These are phyloP conservation scores for Lactarius sanguifluus DNA, from an alignment of 768 basidiomycete species.

Conservation along the genomic window DNA sequence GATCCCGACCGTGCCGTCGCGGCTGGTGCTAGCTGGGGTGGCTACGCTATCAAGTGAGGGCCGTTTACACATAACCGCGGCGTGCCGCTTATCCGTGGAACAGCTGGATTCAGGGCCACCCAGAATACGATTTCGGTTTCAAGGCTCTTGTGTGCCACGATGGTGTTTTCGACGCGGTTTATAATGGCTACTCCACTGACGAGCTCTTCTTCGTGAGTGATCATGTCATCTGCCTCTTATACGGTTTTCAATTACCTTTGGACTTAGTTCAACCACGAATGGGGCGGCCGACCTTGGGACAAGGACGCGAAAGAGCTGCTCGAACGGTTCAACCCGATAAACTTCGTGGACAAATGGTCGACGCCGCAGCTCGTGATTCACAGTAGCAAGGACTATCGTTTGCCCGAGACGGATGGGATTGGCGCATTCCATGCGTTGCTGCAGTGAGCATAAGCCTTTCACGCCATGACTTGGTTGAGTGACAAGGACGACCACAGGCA, in stretches of 20 bases:
- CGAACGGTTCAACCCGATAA: constrained; percentile 74
- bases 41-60: constrained; percentile 79
- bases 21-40: constrained; percentile 84
- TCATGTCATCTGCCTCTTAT: not conserved
- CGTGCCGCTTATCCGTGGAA: constrained; percentile 12
- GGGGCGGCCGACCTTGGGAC: constrained; percentile 83
- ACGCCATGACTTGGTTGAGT: not conserved
- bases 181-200: constrained; percentile 87
- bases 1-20: constrained; percentile 57
- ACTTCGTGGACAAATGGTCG: constrained; percentile 81
- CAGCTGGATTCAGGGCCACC: constrained; percentile 95
- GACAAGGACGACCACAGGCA: constrained; percentile 43
- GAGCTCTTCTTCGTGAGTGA: constrained; percentile 82
- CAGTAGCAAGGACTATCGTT: constrained; percentile 83
- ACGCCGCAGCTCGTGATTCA: constrained; percentile 86
- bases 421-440: constrained; percentile 83
- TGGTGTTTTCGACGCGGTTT: constrained; percentile 80
- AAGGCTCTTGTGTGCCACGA: constrained; percentile 93
- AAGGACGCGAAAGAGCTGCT: constrained; percentile 51
- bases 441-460: constrained; percentile 52
- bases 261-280: constrained; percentile 78
- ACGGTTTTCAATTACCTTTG: not conserved
- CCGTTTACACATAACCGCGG: constrained; percentile 1
- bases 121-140: constrained; percentile 84
- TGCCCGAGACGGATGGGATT: constrained; percentile 84